Percentiles rank a stretch among this genome's conserved stretches.
These are phyloP conservation scores for Murraya koenigii DNA, from an alignment of 345 rosid genomes.

Conservation along the genomic window DNA sequence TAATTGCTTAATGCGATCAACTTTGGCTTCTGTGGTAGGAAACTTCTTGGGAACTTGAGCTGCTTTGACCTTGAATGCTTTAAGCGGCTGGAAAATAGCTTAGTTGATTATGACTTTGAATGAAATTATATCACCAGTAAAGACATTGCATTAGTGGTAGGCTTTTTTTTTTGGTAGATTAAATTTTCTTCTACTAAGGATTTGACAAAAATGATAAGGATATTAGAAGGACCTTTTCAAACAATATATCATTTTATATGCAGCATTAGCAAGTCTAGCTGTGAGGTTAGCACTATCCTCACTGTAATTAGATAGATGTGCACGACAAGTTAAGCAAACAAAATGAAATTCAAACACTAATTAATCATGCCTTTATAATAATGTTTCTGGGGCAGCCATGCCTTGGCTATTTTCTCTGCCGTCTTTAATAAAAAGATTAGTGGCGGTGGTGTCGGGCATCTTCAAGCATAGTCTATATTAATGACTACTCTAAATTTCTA, in stretches of 20 bases:
- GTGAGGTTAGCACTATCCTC: not conserved
- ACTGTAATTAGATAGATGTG: not conserved
- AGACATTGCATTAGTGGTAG: not conserved
- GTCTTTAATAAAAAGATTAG: not conserved
- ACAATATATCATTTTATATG: too few relatives aligned
- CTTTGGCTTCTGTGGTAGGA: conserved; percentile 4
- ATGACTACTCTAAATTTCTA: too few relatives aligned
- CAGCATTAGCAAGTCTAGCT: not conserved
- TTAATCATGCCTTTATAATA: not conserved
- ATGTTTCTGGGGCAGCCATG: not conserved
- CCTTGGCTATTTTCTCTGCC: not conserved
- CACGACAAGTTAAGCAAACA: conserved; percentile 6
- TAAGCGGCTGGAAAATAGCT: not conserved
- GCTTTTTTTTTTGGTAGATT: not conserved
- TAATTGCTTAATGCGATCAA: not conserved
- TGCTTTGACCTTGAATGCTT: not conserved
- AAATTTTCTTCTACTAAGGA: not conserved
- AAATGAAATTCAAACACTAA: not conserved
- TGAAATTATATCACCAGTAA: not conserved
- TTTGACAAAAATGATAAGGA: not conserved
- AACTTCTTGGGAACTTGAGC: not conserved
- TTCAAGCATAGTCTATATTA: not conserved
- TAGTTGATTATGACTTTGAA: not conserved
- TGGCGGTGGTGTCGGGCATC: not conserved
- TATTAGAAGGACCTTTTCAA: not conserved